phyloP scores from a whole-genome alignment of 768 basidiomycete species.

The Dentipellis sp. region DNA sequence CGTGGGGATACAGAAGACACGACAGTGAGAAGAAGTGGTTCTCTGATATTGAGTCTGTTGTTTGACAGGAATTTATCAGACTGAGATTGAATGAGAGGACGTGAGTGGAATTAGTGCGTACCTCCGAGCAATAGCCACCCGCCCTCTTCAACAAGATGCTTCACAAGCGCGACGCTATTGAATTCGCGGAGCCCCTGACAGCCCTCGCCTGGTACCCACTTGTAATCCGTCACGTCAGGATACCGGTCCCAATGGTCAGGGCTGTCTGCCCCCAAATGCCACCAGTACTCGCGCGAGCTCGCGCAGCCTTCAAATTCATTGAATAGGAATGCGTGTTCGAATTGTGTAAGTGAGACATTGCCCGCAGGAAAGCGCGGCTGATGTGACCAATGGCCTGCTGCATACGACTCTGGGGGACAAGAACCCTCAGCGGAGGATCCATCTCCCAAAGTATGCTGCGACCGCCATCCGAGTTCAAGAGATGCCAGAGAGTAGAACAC shows the following conservation, averaged over 20 bases:
- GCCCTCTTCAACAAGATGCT: constrained; percentile 54
- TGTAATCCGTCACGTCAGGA: constrained; percentile 40
- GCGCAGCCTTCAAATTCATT: constrained; percentile 57
- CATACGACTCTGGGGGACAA: neutral
- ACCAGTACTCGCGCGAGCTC: constrained; percentile 47
- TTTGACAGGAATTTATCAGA: no score
- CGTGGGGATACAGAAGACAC: constrained; percentile 57
- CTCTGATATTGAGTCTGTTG: constrained; percentile 56
- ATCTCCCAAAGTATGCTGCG: neutral
- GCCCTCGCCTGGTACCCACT: constrained; percentile 38
- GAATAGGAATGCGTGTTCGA: constrained; percentile 38
- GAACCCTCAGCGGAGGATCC: neutral
- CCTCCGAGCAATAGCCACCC: constrained; percentile 64
- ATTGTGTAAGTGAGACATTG: constrained; percentile 22
- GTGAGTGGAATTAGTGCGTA: constrained; percentile 14
- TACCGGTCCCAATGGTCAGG: constrained; percentile 40
- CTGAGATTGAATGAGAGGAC: neutral
- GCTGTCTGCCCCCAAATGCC: constrained; percentile 53
- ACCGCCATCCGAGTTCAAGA: neutral
- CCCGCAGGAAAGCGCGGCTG: neutral
- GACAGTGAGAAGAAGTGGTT: constrained; percentile 70
- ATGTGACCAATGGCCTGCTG: neutral
- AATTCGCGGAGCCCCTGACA: constrained; percentile 34
- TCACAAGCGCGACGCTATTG: constrained; percentile 34
- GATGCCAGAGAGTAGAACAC: neutral